Base-by-base conservation (phyloP, 495 filamentous ascomycete species). In the Xylaria bambusicola region DNA sequence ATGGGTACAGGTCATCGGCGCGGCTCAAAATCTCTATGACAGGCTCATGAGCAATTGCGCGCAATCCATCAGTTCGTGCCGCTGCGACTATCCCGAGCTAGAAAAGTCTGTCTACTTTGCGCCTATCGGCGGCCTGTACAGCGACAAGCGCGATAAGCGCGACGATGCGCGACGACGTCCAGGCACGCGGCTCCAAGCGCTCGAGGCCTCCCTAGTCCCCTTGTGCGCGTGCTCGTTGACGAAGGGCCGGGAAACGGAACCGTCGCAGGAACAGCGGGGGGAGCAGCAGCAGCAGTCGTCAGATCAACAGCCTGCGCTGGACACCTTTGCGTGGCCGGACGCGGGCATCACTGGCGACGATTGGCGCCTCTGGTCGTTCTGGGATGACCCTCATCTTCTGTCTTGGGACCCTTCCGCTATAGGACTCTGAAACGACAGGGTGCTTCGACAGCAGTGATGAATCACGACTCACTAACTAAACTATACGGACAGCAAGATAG, bases 291-390 rank as follows among this genome's bases (percentile, higher is more conserved):
- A 33, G 5, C 29, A 33, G 29, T 10, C 29, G 38, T 33, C 52
- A 2, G 26, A 20, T 10, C 6, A 33, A 10, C 52, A 54, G 17
- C 36, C 38, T 18, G 26, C 4, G 17, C 26, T 17, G 10, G 52
- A 54, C 17, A 23, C 38, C 23, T 44, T 54, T 44, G 52, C 52
- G 2, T 33, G 36, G 36, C 36, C 13, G 38, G 38, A 54, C 17
- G 17, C 36, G 1, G 52, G 44, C 24, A 18, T 41, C 23, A 54
- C 26, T 8, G 36, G 52, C 38, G 52, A 54, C 5, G 52, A 54
- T 15, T 54, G 52, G 52, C 52, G 52, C 2, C n/a, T 54, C 4
- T 54, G 52, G 36, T 54, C 52, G 2, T 54, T 54, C 26, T 54
- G 52, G 52, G 52, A 54, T 15, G 52, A 54, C 13, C 52, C 52